Evolutionary conservation across 208 protist genomes (phyloP).

Genomic region (Trypanosoma conorhini): DNA sequence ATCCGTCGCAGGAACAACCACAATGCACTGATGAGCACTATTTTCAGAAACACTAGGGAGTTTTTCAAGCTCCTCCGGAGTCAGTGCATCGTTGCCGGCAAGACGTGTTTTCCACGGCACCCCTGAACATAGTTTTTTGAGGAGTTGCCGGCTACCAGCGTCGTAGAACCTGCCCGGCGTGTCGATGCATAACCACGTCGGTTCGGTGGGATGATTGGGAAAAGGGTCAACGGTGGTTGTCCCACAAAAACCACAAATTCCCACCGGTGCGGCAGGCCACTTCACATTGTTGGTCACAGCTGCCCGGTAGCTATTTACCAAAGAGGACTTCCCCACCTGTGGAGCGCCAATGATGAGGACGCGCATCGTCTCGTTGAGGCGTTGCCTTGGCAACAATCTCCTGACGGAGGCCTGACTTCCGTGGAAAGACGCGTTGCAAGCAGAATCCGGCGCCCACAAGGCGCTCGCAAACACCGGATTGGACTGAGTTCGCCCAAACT

Average conservation of each 20-base stretch:
- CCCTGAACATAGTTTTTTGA: conserved; percentile 55
- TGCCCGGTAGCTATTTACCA: conserved; percentile 76
- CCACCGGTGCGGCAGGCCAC: conserved; percentile 77
- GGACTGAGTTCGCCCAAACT: conserved; percentile 6
- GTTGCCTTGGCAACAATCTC: background rate
- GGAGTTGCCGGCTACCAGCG: conserved; percentile 29
- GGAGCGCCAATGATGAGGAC: conserved; percentile 76
- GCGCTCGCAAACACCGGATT: conserved; percentile 9
- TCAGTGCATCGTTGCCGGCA: conserved; percentile 37
- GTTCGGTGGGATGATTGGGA: conserved; percentile 58
- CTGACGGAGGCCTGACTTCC: background rate
- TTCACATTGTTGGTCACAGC: conserved; percentile 56
- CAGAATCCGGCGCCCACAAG: background rate
- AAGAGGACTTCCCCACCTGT: conserved; percentile 79
- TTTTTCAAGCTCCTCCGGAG: conserved; percentile 35
- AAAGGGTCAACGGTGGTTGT: conserved; percentile 74
- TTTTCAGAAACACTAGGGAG: conserved; percentile 51
- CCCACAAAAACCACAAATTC: conserved; percentile 78
- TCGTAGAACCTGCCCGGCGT: conserved; percentile 76
- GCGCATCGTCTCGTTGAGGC: conserved; percentile 42
- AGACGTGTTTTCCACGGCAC: conserved; percentile 77
- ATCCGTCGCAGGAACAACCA: conserved; percentile 74
- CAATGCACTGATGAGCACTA: conserved; percentile 66
- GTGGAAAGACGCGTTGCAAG: background rate
- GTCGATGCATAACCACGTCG: conserved; percentile 80